A percentile compares a stretch with the other conserved stretches of the same genome.
phyloP scores from a whole-genome alignment of 192 early-diverging fungal genomes.

The Pilaira anomala region DNA sequence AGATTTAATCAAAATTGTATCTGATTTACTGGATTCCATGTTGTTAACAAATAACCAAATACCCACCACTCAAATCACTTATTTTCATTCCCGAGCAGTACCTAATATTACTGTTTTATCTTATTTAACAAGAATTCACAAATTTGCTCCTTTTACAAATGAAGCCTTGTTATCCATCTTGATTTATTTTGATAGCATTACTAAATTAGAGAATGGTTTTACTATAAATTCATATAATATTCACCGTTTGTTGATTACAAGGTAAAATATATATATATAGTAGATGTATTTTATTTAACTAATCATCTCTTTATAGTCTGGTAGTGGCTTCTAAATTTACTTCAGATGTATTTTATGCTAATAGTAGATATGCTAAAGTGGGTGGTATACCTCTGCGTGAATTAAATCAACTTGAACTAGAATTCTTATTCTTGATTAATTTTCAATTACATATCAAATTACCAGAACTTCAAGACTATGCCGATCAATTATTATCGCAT shows the following conservation, averaged over 20 bases:
- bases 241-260: constrained; percentile 65
- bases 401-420: constrained; percentile 73
- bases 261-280: constrained; percentile 18
- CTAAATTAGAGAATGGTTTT: constrained; percentile 48
- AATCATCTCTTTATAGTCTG: constrained; percentile 38
- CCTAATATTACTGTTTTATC: constrained; percentile 62
- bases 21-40: constrained; percentile 48
- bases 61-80: constrained; percentile 40
- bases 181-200: constrained; percentile 69
- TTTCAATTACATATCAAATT: constrained; percentile 66
- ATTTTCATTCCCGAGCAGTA: constrained; percentile 69
- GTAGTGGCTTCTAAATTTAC: constrained; percentile 68
- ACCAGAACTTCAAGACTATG: constrained; percentile 58
- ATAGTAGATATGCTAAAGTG: constrained; percentile 71
- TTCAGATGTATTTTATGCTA: constrained; percentile 69
- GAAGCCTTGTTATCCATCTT: constrained; percentile 63
- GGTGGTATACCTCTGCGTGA: constrained; percentile 68
- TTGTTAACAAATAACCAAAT: constrained; percentile 46
- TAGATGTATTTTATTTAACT: not conserved
- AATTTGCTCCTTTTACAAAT: constrained; percentile 65
- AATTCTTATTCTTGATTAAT: constrained; percentile 65
- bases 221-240: constrained; percentile 65
- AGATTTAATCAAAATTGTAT: constrained; percentile 47
- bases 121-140: constrained; percentile 65
- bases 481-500: constrained; percentile 52